phyloP scores from a whole-genome alignment of 108 stramenopile species.

The Bacterosira constricta region DNA sequence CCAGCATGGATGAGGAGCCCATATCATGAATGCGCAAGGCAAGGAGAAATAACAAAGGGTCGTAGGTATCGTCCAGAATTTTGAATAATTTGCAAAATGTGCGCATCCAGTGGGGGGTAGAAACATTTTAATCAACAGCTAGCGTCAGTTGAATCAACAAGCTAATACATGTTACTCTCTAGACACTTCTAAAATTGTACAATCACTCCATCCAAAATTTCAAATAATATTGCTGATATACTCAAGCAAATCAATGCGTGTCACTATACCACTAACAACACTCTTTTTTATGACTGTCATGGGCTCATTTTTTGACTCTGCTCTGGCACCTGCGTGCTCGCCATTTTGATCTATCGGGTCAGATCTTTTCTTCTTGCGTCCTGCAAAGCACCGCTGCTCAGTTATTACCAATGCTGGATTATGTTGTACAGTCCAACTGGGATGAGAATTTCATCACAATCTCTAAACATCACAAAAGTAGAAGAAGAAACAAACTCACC shows the following conservation, averaged over 20 bases:
- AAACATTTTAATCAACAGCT: too few species aligned
- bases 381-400: constrained; percentile 81
- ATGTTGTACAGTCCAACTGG: background rate
- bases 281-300: constrained; percentile 53
- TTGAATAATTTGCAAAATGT: too few species aligned
- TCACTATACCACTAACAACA: constrained; percentile 82
- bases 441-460: background rate
- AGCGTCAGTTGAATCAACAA: too few species aligned
- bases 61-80: too few species aligned
- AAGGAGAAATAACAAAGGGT: too few species aligned
- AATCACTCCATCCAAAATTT: too few species aligned
- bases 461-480: background rate
- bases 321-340: constrained; percentile 19
- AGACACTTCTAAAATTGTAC: too few species aligned
- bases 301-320: constrained; percentile 29
- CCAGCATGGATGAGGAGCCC: too few species aligned
- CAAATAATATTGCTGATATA: constrained; percentile 51
- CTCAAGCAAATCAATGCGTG: constrained; percentile 74
- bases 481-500: constrained; percentile 32
- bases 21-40: too few species aligned
- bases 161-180: too few species aligned
- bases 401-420: constrained; percentile 74
- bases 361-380: constrained; percentile 42
- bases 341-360: constrained; percentile 23
- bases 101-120: too few species aligned